phyloP scores from a whole-genome alignment of 2,329 filamentous ascomycete genomes.

The Epichloe gansuensis region DNA sequence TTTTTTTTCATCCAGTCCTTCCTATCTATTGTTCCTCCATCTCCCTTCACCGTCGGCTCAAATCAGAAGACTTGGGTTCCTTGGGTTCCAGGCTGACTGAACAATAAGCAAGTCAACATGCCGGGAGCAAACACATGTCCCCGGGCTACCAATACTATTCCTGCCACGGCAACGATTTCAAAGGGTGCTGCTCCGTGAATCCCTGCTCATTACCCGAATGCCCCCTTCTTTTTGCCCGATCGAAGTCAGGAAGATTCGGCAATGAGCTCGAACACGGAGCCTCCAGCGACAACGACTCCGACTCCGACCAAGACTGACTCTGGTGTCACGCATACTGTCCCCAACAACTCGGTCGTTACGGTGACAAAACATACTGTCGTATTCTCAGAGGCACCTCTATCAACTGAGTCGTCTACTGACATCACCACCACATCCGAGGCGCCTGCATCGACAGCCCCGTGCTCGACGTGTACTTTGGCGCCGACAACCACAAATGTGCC shows the following conservation, averaged over 20 bases:
- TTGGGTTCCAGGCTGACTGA: not conserved
- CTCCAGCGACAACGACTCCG: not conserved
- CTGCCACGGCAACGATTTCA: conserved; percentile 25
- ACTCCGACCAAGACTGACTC: conserved; percentile 20
- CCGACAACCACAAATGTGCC: not conserved
- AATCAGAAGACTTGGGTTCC: not conserved
- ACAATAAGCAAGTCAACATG: not conserved
- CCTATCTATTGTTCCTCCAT: no score
- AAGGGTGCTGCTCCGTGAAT: conserved; percentile 33
- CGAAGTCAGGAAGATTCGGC: not conserved
- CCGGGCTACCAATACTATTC: conserved; percentile 22
- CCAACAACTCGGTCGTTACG: conserved; percentile 22
- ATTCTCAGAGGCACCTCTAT: conserved; percentile 14
- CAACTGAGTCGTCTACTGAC: conserved; percentile 3
- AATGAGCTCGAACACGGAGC: not conserved
- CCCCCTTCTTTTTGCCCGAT: conserved; percentile 17
- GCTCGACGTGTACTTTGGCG: not conserved
- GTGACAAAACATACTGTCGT: conserved; percentile 23
- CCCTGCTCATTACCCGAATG: conserved; percentile 23
- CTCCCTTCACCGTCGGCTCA: not conserved
- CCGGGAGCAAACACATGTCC: conserved; percentile 13
- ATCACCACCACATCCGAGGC: not conserved
- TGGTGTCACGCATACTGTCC: conserved; percentile 24
- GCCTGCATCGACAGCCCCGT: not conserved
- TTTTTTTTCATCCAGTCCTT: no score